Conservation (phyloP, 2,329 filamentous ascomycete genomes). For the Fusarium sublunatum region DNA sequence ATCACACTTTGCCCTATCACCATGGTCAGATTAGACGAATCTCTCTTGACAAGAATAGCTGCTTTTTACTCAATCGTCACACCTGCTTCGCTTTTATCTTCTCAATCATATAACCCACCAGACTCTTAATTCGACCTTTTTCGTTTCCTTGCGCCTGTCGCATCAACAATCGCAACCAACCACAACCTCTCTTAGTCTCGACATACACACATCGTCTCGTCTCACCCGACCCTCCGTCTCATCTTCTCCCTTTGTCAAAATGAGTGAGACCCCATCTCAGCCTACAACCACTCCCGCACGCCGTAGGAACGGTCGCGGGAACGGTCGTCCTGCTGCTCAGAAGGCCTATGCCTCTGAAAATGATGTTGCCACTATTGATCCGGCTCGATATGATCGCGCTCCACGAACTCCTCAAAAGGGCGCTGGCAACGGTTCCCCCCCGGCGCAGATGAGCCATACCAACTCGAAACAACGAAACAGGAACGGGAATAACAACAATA, state of each 20-base stretch:
- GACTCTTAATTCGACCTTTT: slow-evolving; percentile 30
- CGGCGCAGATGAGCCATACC: slow-evolving; percentile 43
- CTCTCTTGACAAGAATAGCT: slow-evolving; percentile 37
- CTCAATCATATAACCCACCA: slow-evolving; percentile 35
- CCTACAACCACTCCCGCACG: slow-evolving; percentile 52
- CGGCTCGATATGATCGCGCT: slow-evolving; percentile 50
- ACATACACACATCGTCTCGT: slow-evolving; percentile 7
- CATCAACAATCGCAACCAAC: slow-evolving; percentile 18
- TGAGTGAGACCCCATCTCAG: slow-evolving; percentile 51
- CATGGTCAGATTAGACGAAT: slow-evolving; percentile 43
- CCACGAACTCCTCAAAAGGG: slow-evolving; percentile 62
- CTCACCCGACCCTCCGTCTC: slow-evolving; percentile 10
- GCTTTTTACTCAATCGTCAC: slow-evolving; percentile 35
- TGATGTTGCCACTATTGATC: slow-evolving; percentile 53
- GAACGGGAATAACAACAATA: slow-evolving; percentile 32
- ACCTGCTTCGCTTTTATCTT: slow-evolving; percentile 27
- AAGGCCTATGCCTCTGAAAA: slow-evolving; percentile 71
- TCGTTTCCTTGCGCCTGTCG: slow-evolving; percentile 25
- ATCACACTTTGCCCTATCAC: slow-evolving; percentile 35
- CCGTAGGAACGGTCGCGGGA: slow-evolving; percentile 55
- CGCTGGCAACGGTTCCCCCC: slow-evolving; percentile 51
- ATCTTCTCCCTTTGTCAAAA: slow-evolving; percentile 34
- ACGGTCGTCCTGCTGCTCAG: slow-evolving; percentile 56
- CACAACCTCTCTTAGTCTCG: slow-evolving; percentile 4
- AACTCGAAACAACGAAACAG: slow-evolving; percentile 48